Evolutionary conservation across 768 basidiomycete genomes (phyloP), one percentile per base, ranked within the genome.

Genomic region (Trametes coccinea): DNA sequence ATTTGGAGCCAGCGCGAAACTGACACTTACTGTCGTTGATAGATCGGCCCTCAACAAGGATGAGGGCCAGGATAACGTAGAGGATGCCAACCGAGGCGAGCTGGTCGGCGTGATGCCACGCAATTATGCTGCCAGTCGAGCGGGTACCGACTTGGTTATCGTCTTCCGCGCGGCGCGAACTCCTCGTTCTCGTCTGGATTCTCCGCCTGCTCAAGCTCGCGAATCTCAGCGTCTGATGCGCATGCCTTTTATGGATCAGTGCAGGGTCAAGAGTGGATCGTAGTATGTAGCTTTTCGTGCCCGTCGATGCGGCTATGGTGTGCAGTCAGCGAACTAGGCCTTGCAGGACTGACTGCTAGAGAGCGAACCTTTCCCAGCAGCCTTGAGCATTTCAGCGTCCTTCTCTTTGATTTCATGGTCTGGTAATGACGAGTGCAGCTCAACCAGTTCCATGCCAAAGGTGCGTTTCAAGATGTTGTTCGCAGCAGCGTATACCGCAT

Each of bases 401-500:
- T 82, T 83, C 2, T 81, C 80, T n/a, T 77, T 78, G 11, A 67
- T 72, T 11, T 80, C 80, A 30, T 80, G 77, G 10, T 84, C 84
- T 4, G 83, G 71, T 84, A 33, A 80, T 84, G 27, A 87, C 83
- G 84, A 77, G 48, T 85, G 83, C 4, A 97, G 81, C 70, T 93
- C 90, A 29, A 88, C 85, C 7, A 97, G 80, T 67, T 96, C 92
- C 85, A 95, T 86, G 2, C 90, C 93, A 65, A 96, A 89, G 0
- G 82, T 86, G 13, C 78, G 78, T 13, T 76, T 75, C 4, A 97
- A 77, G 6, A 84, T 84, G 5, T 71, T 70, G 61, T 96, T 92
- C 1, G 92, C 93, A 16, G 69, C 70, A 0, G 71, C 71, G 40
- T 93, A 82, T 27, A 95, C 84, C 0, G 70, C 64, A n/a, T 82